These are phyloP conservation scores for Hemerocallis citrina DNA, from an alignment of 106 monocot species.

Conservation along the genomic window DNA sequence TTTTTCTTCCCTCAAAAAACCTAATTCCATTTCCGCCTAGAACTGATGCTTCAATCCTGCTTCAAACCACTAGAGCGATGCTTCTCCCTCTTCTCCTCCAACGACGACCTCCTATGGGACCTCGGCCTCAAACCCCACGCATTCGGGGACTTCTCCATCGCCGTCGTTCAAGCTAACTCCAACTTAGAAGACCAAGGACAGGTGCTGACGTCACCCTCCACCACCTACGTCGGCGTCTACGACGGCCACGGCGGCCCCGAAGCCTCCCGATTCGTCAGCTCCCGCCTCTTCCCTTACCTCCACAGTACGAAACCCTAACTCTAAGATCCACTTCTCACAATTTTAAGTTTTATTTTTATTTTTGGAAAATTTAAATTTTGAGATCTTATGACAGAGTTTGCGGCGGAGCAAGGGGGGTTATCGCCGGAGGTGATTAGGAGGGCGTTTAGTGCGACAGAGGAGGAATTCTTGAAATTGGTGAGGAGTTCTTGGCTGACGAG, in stretches of 20 bases:
- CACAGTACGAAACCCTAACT: slow-evolving; percentile 16
- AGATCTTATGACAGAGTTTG: slow-evolving; percentile 21
- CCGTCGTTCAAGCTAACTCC: slow-evolving; percentile 41
- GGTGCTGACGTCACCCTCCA: slow-evolving; percentile 34
- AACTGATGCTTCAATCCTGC: slow-evolving; percentile 13
- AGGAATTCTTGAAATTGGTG: slow-evolving; percentile 62
- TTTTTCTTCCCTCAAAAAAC: neutral
- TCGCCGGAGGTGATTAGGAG: slow-evolving; percentile 55
- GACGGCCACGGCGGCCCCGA: slow-evolving; percentile 54
- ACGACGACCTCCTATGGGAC: slow-evolving; percentile 44
- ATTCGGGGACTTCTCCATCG: slow-evolving; percentile 47
- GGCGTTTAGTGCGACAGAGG: slow-evolving; percentile 63
- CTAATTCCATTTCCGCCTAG: no score
- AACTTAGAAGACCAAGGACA: slow-evolving; percentile 45
- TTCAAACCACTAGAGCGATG: slow-evolving; percentile 29
- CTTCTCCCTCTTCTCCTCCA: slow-evolving; percentile 23
- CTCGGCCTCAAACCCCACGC: slow-evolving; percentile 41
- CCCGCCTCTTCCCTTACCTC: slow-evolving; percentile 36
- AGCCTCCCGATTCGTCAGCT: slow-evolving; percentile 41
- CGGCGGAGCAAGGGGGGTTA: slow-evolving; percentile 42
- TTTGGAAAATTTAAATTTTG: neutral
- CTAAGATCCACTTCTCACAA: neutral
- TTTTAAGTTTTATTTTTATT: neutral
- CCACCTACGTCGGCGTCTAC: slow-evolving; percentile 43
- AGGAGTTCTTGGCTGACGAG: slow-evolving; percentile 40